Evolutionary conservation across 345 rosid genomes (phyloP).

Genomic region (Bruguiera sexangula): DNA sequence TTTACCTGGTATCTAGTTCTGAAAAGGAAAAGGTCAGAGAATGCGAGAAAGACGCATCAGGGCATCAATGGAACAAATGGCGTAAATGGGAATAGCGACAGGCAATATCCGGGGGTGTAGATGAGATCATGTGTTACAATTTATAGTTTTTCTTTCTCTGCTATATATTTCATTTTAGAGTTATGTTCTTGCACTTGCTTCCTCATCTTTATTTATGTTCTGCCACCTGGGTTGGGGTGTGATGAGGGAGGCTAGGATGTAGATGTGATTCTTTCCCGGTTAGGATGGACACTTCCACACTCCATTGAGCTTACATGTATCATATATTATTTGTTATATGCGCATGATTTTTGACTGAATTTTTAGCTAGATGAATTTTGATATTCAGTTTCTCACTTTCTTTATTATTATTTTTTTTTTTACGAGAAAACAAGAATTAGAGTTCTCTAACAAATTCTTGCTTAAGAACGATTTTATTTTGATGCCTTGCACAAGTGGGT

Average conservation of each 20-base stretch:
- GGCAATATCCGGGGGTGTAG: constrained; percentile 18
- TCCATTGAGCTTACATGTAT: constrained; percentile 2
- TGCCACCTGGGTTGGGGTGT: not conserved
- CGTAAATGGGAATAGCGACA: constrained; percentile 19
- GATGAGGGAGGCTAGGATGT: constrained; percentile 5
- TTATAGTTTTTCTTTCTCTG: not conserved
- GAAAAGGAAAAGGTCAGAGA: constrained; percentile 42
- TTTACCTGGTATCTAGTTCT: constrained; percentile 43
- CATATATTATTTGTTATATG: not conserved
- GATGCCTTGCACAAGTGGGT: too few species aligned
- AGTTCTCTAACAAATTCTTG: too few species aligned
- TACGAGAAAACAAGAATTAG: too few species aligned
- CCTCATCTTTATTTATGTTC: constrained; percentile 6
- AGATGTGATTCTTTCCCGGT: constrained; percentile 23
- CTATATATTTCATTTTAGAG: not conserved
- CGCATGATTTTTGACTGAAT: not conserved
- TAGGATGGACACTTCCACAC: constrained; percentile 8
- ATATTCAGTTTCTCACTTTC: not conserved
- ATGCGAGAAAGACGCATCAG: constrained; percentile 19
- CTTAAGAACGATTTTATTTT: too few species aligned
- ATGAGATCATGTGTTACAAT: not conserved
- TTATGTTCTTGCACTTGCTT: not conserved
- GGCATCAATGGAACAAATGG: constrained; percentile 35
- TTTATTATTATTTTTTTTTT: not conserved
- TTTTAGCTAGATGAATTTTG: not conserved